Evolutionary conservation across 192 early-diverging fungal genomes (phyloP).

Genomic region (Rhizophagus clarus): DNA sequence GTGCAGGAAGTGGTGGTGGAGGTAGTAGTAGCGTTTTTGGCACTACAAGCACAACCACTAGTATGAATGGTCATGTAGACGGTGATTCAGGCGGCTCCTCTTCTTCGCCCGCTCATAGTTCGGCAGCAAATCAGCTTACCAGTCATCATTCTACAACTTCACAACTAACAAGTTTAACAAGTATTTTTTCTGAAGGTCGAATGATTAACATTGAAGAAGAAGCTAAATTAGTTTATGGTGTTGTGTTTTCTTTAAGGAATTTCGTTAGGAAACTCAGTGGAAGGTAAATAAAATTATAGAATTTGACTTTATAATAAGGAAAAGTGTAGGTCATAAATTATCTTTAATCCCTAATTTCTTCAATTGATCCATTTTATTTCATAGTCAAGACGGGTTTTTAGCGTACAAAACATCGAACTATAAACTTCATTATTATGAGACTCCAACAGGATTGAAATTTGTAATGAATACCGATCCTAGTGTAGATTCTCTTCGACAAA

Average conservation of each 20-base stretch:
- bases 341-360: neutral
- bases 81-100: constrained; percentile 25
- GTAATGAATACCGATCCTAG: constrained; percentile 82
- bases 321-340: neutral
- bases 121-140: constrained; percentile 32
- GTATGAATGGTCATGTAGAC: constrained; percentile 43
- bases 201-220: constrained; percentile 76
- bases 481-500: constrained; percentile 44
- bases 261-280: constrained; percentile 76
- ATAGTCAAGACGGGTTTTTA: constrained; percentile 66
- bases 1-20: constrained; percentile 33
- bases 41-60: constrained; percentile 40
- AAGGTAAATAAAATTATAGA: constrained; percentile 37
- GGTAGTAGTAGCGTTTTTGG: constrained; percentile 33
- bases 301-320: neutral
- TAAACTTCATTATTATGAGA: constrained; percentile 90
- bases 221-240: constrained; percentile 94
- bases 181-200: constrained; percentile 47
- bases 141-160: constrained; percentile 29
- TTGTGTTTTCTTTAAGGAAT: constrained; percentile 87
- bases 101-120: constrained; percentile 32
- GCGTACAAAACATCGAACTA: constrained; percentile 82
- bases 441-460: constrained; percentile 85
- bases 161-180: constrained; percentile 31
- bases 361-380: constrained; percentile 24